A percentile compares a stretch with the other conserved stretches of the same genome.
Conservation (phyloP, 768 basidiomycete genomes). For the Pisolithus microcarpus region DNA sequence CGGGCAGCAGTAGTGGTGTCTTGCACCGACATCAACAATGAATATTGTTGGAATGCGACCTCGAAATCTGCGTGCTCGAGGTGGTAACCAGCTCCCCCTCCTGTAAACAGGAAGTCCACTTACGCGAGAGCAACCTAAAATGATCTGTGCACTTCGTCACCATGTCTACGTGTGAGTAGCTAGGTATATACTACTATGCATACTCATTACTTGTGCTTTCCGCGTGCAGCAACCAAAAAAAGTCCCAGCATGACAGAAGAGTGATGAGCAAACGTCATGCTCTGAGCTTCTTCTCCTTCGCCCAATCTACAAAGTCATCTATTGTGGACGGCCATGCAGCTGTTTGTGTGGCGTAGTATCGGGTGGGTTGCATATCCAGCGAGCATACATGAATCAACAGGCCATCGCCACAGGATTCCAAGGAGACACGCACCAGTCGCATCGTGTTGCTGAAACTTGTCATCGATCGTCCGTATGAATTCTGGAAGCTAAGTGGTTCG, state of each 20-base stretch:
- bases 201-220: background rate
- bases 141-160: too few relatives aligned
- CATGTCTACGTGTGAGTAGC: too few relatives aligned
- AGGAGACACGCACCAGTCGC: slow-evolving; percentile 49
- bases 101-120: too few relatives aligned
- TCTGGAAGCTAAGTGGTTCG: slow-evolving; percentile 54
- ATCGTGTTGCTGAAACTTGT: slow-evolving; percentile 66
- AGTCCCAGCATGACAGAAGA: background rate
- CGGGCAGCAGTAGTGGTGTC: too few relatives aligned
- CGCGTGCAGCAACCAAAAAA: background rate
- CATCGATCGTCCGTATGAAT: slow-evolving; percentile 70
- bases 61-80: too few relatives aligned
- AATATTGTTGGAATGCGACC: too few relatives aligned
- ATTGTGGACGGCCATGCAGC: slow-evolving; percentile 85
- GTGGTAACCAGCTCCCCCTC: too few relatives aligned
- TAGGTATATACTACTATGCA: too few relatives aligned
- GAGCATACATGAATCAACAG: too few relatives aligned
- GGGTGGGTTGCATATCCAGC: too few relatives aligned
- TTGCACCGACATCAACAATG: too few relatives aligned
- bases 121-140: too few relatives aligned
- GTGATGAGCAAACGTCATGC: background rate
- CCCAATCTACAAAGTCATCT: slow-evolving; percentile 75
- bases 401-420: background rate
- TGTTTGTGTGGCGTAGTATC: slow-evolving; percentile 21
- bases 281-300: slow-evolving; percentile 30